phyloP scores from a whole-genome alignment of 2,329 filamentous ascomycete species.

The Neopestalotiopsis rosae region DNA sequence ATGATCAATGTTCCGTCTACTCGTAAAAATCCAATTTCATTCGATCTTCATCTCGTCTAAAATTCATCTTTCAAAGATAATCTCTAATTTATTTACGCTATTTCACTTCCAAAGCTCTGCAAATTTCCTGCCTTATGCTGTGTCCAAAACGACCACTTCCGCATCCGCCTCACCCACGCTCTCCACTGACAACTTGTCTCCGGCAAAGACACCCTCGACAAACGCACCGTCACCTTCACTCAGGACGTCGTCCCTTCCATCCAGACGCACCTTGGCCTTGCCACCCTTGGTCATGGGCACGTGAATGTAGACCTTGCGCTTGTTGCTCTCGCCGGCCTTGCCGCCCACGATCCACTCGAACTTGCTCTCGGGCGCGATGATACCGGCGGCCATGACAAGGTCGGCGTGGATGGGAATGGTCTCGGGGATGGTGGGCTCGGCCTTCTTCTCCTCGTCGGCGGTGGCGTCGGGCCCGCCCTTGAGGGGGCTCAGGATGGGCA shows the following conservation, averaged over 20 bases:
- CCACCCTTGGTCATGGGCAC: conserved; percentile 80
- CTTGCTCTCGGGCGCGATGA: conserved; percentile 67
- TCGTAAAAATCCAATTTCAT: too few species aligned
- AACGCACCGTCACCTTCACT: conserved; percentile 84
- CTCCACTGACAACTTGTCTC: conserved; percentile 69
- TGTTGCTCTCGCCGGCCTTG: conserved; percentile 52
- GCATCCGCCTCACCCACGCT: conserved; percentile 72
- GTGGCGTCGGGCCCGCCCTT: conserved; percentile 69
- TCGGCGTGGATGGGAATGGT: conserved; percentile 87
- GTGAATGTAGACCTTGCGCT: conserved; percentile 81
- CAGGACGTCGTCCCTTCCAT: conserved; percentile 69
- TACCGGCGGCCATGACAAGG: conserved; percentile 79
- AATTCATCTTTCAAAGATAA: not conserved
- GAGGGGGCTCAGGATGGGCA: conserved; percentile 77
- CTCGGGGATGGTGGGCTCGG: conserved; percentile 63
- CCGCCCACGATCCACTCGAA: conserved; percentile 78
- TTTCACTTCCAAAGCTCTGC: not conserved
- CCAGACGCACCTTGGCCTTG: conserved; percentile 73
- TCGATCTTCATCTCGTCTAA: not conserved
- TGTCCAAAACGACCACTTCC: conserved; percentile 73
- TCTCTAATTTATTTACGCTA: not conserved
- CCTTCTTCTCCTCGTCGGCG: conserved; percentile 65
- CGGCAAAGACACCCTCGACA: conserved; percentile 67
- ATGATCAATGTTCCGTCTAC: too few species aligned
- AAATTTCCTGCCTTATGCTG: conserved; percentile 45